Evolutionary conservation across 345 rosid genomes (phyloP), one percentile per base, ranked within the genome.

Genomic region (Camelina sativa): DNA sequence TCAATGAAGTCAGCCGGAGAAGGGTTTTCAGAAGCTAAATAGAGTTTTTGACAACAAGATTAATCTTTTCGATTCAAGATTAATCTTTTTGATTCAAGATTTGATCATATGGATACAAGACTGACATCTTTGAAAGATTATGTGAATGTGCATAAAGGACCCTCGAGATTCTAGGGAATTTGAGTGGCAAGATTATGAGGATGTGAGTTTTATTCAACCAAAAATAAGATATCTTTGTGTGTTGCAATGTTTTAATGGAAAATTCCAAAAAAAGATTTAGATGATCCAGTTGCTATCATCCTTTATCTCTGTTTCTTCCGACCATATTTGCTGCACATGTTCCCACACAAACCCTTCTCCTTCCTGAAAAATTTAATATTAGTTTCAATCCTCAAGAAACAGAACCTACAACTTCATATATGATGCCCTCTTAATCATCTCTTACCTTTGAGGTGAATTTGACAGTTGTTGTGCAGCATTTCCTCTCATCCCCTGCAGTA

Each of bases 251-350:
- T 60, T 10, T 22, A 5, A 5, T 60, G 30, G 19, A n/a, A 28
- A 9, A 37, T 0, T 10, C 8, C 50, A 16, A 20, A 16, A 44
- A 44, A 74, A 9, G 34, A 19, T 37, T 44, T 35, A 77, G 63
- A 80, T 68, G 66, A 81, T 59, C 88, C 91, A 87, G 55, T 81
- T 32, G 20, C 82, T 79, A 32, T 65, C 76, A 79, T 85, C 85
- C 60, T 84, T 80, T 11, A 73, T 82, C 64, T 58, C 84, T 15
- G 74, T 74, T 75, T 84, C 86, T 61, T 79, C 88, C 4, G 85
- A 73, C 98, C 97, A 93, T 52, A 84, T 87, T 80, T 91, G 87
- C 62, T 89, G 85, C 72, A 93, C 65, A 66, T 85, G 85, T 80
- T 85, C 62, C 67, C 85, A 89, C 28, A 75, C 81, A 30, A 71